Evolutionary conservation across 2,329 filamentous ascomycete genomes (phyloP).

Genomic region (Sclerotinia sclerotiorum): DNA sequence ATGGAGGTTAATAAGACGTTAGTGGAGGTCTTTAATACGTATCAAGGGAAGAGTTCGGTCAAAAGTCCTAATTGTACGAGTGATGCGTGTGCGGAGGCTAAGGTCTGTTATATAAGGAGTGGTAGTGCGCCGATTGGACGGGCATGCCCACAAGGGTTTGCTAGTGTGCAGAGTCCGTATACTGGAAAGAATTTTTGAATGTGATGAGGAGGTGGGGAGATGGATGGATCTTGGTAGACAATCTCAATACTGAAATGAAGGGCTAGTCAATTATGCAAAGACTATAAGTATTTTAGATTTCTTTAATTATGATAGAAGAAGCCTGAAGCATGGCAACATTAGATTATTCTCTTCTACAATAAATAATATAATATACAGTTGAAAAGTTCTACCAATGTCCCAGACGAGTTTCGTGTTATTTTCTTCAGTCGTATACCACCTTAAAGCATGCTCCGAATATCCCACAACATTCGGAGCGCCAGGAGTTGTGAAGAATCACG

Average conservation of each 20-base stretch:
- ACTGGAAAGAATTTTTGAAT: slow-evolving; percentile 41
- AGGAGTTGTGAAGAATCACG: no score
- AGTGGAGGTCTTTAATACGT: slow-evolving; percentile 51
- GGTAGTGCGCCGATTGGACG: slow-evolving; percentile 53
- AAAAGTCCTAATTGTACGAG: slow-evolving; percentile 53
- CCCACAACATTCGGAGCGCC: not conserved
- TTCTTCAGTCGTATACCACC: not conserved
- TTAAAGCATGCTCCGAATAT: not conserved
- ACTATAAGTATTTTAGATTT: not conserved
- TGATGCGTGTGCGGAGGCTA: slow-evolving; percentile 51
- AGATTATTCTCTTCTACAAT: no score
- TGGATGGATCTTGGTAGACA: not conserved
- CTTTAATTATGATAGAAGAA: no score
- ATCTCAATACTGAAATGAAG: not conserved
- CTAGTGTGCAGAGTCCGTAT: slow-evolving; percentile 43
- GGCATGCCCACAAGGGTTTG: slow-evolving; percentile 53
- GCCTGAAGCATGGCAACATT: no score
- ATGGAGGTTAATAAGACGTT: slow-evolving; percentile 53
- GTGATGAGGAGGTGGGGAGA: not conserved
- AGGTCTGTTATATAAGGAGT: slow-evolving; percentile 59
- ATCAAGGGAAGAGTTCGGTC: slow-evolving; percentile 53
- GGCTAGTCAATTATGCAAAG: not conserved
- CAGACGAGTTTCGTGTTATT: no score
- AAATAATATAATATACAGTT: no score
- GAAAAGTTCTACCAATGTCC: no score